Base-by-base conservation (phyloP, 192 early-diverging fungal species). In the Podila clonocystis region DNA sequence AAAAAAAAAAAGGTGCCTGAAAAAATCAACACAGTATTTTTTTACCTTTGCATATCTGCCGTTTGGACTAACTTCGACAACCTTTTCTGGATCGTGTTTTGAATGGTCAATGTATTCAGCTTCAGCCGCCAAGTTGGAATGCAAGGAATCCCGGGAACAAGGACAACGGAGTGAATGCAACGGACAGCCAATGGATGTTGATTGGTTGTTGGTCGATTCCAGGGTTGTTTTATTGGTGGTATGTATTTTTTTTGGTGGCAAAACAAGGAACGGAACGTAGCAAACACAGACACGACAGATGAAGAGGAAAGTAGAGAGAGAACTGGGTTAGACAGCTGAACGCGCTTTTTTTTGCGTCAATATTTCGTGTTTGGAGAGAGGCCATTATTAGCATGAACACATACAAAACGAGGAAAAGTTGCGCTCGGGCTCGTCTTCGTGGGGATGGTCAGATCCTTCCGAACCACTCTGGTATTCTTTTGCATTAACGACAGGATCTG, bases 41-140 rank as follows among this genome's bases (percentile, higher is more conserved):
- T n/a, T 55, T 85, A 85, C 84, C 67, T 82, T 85, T 34, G 86
- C 84, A 75, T 87, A 89, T 52, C 88, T 75, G 50, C 79, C 75
- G 63, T 86, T 85, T 28, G 83, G 82, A 36, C 85, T 85, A 26
- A 86, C 83, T 80, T 89, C 88, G 60, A 89, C 84, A 24, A 86
- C 85, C 62, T 80, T 82, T 85, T 89, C 88, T 58, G 74, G 68
- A 77, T 87, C 85, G 30, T 85, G 83, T 64, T 82, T 82, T 22
- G 88, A 89, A 36, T 78, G 82, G 78, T 89, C 88, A 66, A 87
- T 74, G 57, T 86, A 80, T 45, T 87, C 88, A 62, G 75, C 85
- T 71, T 49, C 50, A 20, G 62, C 34, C 28, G 31, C 33, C 33
- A 58, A 38, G 20, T 33, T 33, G 9, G n/a, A 38, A 12, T 29